Evolutionary conservation across 2,329 filamentous ascomycete species (phyloP), one percentile per base, ranked within the genome.

Genomic region (Phaeosphaeria sp.): DNA sequence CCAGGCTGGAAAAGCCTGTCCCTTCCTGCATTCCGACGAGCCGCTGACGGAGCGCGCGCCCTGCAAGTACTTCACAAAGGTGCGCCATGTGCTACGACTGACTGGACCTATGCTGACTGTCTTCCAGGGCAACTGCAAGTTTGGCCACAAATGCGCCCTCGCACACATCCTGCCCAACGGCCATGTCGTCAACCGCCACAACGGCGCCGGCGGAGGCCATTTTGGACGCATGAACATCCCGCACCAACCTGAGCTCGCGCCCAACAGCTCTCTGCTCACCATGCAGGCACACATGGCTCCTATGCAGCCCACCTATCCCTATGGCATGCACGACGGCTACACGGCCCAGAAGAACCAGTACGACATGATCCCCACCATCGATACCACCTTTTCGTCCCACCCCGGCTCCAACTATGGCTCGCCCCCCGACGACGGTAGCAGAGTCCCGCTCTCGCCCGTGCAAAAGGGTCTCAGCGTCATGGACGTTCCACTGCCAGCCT

Each of bases 11-110:
- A 91, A 91, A 77, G 92, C 93, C 65, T 99, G 95, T 81, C 95
- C 95, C 42, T 99, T 98, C 80, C 92, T 93, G 71, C 95, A 99
- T 81, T 94, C 96, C 64, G 88, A 95, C 64, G 91, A 95, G 75
- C 86, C 89, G 27, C 87, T 93, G 42, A 87, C 90, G 51, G 92
- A 97, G 77, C 93, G 91, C 61, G 88, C 96, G 65, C 87, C 87
- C 13, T 99, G 95, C 89, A 99, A 98, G 81, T 99, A 98, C 81
- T 99, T 98, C 78, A 91, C 93, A 74, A 99, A 98, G 89, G 93
- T 96, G 82, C 47, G 68, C 27, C 25, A n/a, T 15, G 4, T 39
- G 15, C 18, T 27, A 18, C 39, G 46, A 22, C 1, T 46, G 47
- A 22, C 11, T 23, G 20, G 30, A n/a, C 18, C 44, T 18, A n/a